A percentile compares a stretch with the other conserved stretches of the same genome.
These are phyloP conservation scores for Betula pendula DNA, from an alignment of 306 rosid species.

Conservation along the genomic window DNA sequence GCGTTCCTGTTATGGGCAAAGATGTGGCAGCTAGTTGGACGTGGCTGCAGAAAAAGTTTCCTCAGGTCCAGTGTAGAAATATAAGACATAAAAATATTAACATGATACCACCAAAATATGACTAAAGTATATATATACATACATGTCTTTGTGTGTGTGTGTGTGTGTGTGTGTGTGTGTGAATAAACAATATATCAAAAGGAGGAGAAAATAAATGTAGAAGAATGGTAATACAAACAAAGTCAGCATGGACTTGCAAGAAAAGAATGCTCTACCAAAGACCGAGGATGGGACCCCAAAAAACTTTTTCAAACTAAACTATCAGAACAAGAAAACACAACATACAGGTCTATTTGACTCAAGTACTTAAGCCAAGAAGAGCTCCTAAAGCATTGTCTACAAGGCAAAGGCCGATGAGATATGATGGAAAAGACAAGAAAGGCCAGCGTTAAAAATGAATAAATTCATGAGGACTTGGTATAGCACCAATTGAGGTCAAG, in stretches of 20 bases:
- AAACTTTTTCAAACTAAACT: background rate
- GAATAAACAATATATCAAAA: background rate
- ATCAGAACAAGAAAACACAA: background rate
- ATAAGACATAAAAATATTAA: background rate
- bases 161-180: background rate
- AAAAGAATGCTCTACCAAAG: slow-evolving; percentile 2
- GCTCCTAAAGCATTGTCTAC: slow-evolving; percentile 9
- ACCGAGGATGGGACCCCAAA: background rate
- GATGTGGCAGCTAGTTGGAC: slow-evolving; percentile 86
- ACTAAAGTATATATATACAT: background rate
- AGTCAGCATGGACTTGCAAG: background rate
- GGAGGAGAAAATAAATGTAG: background rate
- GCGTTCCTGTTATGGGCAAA: slow-evolving; percentile 92
- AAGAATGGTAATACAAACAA: background rate
- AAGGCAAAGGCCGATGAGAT: background rate
- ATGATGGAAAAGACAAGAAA: background rate
- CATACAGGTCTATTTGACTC: background rate
- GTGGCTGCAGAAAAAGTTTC: slow-evolving; percentile 56
- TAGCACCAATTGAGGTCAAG: background rate
- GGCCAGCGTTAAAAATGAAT: background rate
- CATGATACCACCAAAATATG: background rate
- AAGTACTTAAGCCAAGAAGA: background rate
- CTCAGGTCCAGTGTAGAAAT: slow-evolving; percentile 1
- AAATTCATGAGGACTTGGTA: background rate
- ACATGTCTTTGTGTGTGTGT: background rate